These are phyloP conservation scores for Pichia sporocuriosa DNA, from an alignment of 805 yeast genomes.

Conservation along the genomic window DNA sequence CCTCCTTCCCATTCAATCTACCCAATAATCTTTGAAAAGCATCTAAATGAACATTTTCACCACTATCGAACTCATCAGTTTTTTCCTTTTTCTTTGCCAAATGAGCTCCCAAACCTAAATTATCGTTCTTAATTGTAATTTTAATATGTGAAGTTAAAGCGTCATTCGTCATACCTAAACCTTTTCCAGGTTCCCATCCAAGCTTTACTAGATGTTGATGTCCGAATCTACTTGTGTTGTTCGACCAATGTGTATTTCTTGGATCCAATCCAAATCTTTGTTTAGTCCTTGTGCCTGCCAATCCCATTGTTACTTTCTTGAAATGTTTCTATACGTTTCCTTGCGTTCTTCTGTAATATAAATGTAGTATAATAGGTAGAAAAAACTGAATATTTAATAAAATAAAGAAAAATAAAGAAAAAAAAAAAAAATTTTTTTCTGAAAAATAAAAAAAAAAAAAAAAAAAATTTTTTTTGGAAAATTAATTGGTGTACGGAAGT, in stretches of 20 bases:
- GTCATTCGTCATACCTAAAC: slow-evolving; percentile 66
- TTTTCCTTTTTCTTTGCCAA: slow-evolving; percentile 40
- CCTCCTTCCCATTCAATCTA: slow-evolving; percentile 80
- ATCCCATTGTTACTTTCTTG: no score
- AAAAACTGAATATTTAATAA: no score
- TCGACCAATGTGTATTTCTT: slow-evolving; percentile 90
- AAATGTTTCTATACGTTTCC: no score
- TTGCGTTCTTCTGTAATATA: no score
- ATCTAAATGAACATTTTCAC: slow-evolving; percentile 85
- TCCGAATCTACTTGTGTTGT: slow-evolving; percentile 77
- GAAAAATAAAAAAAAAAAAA: no score
- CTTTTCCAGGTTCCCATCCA: slow-evolving; percentile 93
- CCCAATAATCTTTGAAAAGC: slow-evolving; percentile 89
- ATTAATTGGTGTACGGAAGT: no score
- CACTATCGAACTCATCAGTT: slow-evolving; percentile 66
- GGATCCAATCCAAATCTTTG: slow-evolving; percentile 91
- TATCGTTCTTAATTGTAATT: slow-evolving; percentile 76
- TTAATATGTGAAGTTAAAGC: slow-evolving; percentile 78
- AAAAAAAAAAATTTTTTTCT: no score
- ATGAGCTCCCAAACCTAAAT: slow-evolving; percentile 83
- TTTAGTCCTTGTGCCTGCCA: slow-evolving; percentile 72
- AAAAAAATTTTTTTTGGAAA: no score
- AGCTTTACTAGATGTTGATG: slow-evolving; percentile 72
- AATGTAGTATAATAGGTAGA: no score
- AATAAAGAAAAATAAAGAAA: no score